Evolutionary conservation across 139 green algal species (phyloP).

Genomic region (Zygnema circumcarinatum): DNA sequence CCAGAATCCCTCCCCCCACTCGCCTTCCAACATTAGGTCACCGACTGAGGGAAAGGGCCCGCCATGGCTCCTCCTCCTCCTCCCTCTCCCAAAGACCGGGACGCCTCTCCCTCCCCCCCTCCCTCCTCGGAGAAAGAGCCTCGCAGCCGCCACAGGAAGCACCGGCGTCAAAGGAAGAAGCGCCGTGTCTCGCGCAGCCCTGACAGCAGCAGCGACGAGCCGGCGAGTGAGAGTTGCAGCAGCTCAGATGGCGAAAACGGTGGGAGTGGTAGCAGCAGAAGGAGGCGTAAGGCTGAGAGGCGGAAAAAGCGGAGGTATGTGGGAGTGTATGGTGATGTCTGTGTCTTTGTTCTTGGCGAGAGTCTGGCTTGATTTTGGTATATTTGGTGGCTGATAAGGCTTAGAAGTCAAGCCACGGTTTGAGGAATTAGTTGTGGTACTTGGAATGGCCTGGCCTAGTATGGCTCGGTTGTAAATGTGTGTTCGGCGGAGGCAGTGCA

Average conservation of each 20-base stretch:
- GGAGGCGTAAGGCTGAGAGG: not conserved
- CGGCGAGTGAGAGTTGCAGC: not conserved
- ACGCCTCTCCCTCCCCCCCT: no score
- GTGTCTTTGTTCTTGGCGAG: no score
- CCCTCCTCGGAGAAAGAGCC: no score
- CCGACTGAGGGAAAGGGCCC: no score
- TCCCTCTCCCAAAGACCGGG: no score
- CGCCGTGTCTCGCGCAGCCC: not conserved
- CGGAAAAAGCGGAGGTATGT: not conserved
- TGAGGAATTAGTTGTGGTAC: not conserved
- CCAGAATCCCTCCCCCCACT: no score
- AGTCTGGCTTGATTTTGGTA: not conserved
- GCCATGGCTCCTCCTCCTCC: no score
- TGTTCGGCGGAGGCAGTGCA: no score
- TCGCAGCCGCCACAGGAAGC: no score
- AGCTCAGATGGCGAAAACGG: not conserved
- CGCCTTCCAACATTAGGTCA: no score
- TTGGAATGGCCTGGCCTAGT: no score
- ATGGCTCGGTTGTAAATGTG: no score
- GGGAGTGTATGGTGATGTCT: not conserved
- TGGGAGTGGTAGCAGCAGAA: not conserved
- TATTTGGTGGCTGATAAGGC: not conserved
- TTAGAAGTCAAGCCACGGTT: not conserved
- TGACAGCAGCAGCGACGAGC: not conserved
- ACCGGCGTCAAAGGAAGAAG: slow-evolving; percentile 17